A percentile compares a stretch with the other conserved stretches of the same genome.
Conservation (phyloP, 2,329 filamentous ascomycete species). For the Epichloe gansuensis region DNA sequence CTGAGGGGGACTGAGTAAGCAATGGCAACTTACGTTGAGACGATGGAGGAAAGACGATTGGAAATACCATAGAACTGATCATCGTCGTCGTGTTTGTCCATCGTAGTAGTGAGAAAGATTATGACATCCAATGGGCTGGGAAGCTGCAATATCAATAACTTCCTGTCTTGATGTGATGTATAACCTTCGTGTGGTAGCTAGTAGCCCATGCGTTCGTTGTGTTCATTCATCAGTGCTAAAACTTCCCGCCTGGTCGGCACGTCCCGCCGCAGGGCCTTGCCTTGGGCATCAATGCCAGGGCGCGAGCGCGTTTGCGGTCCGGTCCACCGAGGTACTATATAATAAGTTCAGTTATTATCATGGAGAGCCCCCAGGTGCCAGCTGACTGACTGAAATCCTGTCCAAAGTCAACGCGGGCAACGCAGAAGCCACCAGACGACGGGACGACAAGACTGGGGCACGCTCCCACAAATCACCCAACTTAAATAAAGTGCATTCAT, state of each 20-base stretch:
- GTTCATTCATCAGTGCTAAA: not conserved
- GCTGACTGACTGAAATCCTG: no score
- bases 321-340: not conserved
- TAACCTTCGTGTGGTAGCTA: no score
- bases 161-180: no score
- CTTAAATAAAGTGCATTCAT: no score
- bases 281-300: not conserved
- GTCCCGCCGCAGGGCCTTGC: not conserved
- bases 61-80: not conserved
- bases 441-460: no score
- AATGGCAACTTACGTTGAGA: not conserved
- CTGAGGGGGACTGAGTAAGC: slow-evolving; percentile 26
- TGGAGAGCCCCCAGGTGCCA: no score
- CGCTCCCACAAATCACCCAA: no score
- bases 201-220: not conserved
- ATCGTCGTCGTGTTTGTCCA: not conserved
- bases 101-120: not conserved
- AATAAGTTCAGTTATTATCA: no score
- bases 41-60: not conserved
- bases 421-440: no score
- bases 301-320: not conserved
- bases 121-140: no score
- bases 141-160: no score
- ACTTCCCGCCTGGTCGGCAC: not conserved
- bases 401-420: no score